Base-by-base conservation (phyloP, 345 rosid genomes). In the Kandelia obovata region DNA sequence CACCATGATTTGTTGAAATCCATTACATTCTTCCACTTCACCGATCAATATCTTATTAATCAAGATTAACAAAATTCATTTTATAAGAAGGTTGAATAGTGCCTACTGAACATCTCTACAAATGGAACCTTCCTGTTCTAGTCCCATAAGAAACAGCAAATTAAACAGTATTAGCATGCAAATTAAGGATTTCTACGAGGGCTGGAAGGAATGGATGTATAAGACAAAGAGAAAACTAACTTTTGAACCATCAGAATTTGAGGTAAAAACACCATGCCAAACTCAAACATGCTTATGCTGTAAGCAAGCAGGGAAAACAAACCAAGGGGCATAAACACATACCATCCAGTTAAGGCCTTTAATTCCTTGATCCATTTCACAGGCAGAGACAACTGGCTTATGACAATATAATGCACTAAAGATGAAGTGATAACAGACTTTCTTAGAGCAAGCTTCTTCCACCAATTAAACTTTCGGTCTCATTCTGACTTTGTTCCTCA, bases 291-390 rank as follows among this genome's bases (percentile, higher is more conserved):
- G 37, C 28, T 68, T 1, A 26, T 39, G 64, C 21, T 34, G 35
- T 46, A 52, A 58, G 67, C 64, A 73, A 27, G 70, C 57, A 61
- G 70, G 58, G 28, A 55, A 69, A 67, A 17, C 53, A 49, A 67
- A 46, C 64, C 59, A 30, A 20, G 74, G 63, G 77, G 62, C 60
- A 62, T n/a, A 55, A 74, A 78, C 15, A 67, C 85, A 57, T 85
- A 94, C 97, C 98, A 94, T 62, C 97, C 98, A 1, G 83, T 81
- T 76, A 94, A 78, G 79, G 93, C 92, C 76, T 89, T 89, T 56
- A 94, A 74, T 74, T 91, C 98, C 85, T 83, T 89, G 51, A 88
- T 88, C 77, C 96, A 92, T 70, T 86, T 89, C 16, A 88, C 89
- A 2, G 95, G 76, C 73, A 91, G 79, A 26, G 97, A 83, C 68